Evolutionary conservation across 768 basidiomycete genomes (phyloP), one percentile per base, ranked within the genome.

Genomic region (Tylopilus intermedius): DNA sequence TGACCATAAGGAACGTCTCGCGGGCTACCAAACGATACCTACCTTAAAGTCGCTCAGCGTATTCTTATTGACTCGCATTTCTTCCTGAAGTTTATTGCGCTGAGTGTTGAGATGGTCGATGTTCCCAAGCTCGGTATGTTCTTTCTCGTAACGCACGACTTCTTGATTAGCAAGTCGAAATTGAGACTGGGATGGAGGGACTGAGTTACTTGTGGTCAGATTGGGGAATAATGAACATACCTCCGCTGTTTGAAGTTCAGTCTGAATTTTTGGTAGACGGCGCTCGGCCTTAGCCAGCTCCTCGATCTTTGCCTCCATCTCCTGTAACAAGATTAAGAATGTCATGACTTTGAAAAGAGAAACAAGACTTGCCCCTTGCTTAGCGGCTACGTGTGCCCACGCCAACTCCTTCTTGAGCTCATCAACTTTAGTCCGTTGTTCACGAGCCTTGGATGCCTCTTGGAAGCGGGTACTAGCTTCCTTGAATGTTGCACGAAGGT

Each of bases 351-450:
- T 5, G 2, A 22, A 51, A n/a, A 14, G n/a, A 43, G 44, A 1
- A 39, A 48, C 9, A 7, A 29, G 14, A 49, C 83, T 51, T 62
- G 84, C 89, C 45, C 72, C 68, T 66, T 89, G 77, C 65, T 94
- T 93, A 8, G 71, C 70, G 13, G 74, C 76, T 21, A 95, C 88
- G 60, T 89, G 86, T 13, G 91, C 80, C 94, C 94, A 96, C 3
- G 91, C 92, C 18, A 90, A 69, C 67, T 94, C 88, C 57, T 80
- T 82, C 74, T 87, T 86, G 47, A 91, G 71, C 32, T 84, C 82
- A 33, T 85, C 81, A 4, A 76, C 79, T 66, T 81, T 86, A 59
- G 77, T 71, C 57, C 82, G 80, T 63, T 88, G 84, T 56, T 88
- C 81, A 1, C 84, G 71, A 9, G 90, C 87, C 55, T 84, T 87